Conservation (phyloP, 495 filamentous ascomycete species). For the Monascus purpureus region DNA sequence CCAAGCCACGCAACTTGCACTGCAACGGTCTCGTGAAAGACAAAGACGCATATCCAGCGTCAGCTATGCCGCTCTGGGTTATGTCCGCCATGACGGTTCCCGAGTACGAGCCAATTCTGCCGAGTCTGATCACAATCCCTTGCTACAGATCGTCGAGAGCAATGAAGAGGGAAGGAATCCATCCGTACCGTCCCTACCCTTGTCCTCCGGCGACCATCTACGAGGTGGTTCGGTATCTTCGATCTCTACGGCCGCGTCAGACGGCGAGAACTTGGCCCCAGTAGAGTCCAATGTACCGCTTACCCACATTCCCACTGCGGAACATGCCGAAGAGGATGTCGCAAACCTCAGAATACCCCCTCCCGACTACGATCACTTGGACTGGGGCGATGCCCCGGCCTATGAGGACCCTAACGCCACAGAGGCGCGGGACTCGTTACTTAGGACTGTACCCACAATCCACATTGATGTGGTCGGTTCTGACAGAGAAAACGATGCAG, state of each 20-base stretch:
- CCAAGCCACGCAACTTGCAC: conserved; percentile 32
- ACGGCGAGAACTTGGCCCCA: conserved; percentile 16
- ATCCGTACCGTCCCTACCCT: conserved; percentile 38
- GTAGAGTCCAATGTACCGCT: conserved; percentile 11
- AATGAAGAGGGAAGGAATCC: too few species aligned
- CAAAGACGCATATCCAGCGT: conserved; percentile 71
- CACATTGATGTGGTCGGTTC: conserved; percentile 27
- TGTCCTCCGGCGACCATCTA: conserved; percentile 14
- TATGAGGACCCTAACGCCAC: conserved; percentile 21
- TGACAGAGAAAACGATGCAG: conserved; percentile 12
- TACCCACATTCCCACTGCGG: conserved; percentile 1
- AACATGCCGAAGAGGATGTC: conserved; percentile 22
- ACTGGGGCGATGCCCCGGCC: conserved; percentile 37
- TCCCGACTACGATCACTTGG: conserved; percentile 30
- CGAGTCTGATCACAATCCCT: conserved; percentile 61
- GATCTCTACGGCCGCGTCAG: conserved; percentile 10
- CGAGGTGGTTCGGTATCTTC: conserved; percentile 22
- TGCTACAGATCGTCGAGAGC: too few species aligned
- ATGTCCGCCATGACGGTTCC: conserved; percentile 79
- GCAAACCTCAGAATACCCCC: conserved; percentile 23
- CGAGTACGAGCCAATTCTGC: conserved; percentile 67
- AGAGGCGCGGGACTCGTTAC: not conserved
- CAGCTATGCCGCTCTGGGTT: conserved; percentile 71
- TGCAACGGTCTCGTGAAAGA: conserved; percentile 54
- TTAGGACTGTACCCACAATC: conserved; percentile 23